Base-by-base conservation (phyloP, 768 basidiomycete genomes). In the Phallus indusiatus region DNA sequence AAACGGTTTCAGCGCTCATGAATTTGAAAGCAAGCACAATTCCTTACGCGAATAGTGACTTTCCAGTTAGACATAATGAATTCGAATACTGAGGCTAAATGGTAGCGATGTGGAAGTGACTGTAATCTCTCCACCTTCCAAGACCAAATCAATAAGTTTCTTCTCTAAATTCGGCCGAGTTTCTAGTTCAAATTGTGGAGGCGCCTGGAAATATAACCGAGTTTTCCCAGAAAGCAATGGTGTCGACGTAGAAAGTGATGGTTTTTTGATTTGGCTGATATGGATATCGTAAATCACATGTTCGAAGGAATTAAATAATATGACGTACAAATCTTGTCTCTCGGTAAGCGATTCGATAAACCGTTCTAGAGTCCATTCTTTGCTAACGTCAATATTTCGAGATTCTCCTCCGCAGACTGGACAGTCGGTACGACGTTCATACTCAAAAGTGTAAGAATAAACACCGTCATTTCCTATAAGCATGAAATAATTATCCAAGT, bases 401-500 rank as follows among this genome's bases (percentile, higher is more conserved):
- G 88, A 76, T 69, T 95, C 90, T 35, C 94, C 94, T 5, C 96
- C 96, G 65, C 96, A 99, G 7, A 98, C 96, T 2, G 96, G 96
- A 70, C 96, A 99, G 67, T 98, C 92, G 1, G 81, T 79, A 37
- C 93, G 86, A 67, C 84, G 85, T 74, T 97, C 92, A 67, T 95
- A 90, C 73, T 96, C 85, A 68, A 98, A 99, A 0, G 96, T 98
- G 73, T 90, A 94, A 1, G 95, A 94, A 73, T 99, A 99, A 10
- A 98, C 82, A 21, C 92, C 88, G 55, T 97, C 94, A 9, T 93
- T 97, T 35, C 96, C 96, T 61, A 94, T 93, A 59, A 98, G 81
- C 94, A 97, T 93, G 73, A 98, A 96, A 70, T 98, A 99, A 70
- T 97, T 97, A 73, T 95, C 90, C 56, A 99, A 78, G 69, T 85